Percentiles rank a stretch among this genome's conserved stretches.
phyloP scores from a whole-genome alignment of 2,329 filamentous ascomycete species.

The Calonectria leucothoes region DNA sequence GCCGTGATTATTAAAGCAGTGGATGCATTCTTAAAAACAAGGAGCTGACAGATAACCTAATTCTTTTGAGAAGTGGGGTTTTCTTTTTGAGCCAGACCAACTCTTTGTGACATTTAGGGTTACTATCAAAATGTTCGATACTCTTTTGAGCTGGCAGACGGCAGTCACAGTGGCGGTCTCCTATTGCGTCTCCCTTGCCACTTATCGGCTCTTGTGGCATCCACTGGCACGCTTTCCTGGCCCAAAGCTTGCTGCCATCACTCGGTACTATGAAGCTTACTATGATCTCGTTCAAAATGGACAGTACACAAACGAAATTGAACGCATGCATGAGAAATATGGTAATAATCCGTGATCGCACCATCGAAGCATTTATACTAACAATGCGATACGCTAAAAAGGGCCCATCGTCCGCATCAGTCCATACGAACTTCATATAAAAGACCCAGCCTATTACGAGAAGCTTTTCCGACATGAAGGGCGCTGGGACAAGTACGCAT shows the following conservation, averaged over 20 bases:
- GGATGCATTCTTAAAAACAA: neutral
- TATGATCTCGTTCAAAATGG: conserved; percentile 1
- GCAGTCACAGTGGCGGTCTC: conserved; percentile 44
- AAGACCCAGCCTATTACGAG: neutral
- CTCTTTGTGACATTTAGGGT: no score
- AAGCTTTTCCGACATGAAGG: neutral
- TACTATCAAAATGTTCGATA: neutral
- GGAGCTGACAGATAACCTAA: neutral
- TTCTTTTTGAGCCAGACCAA: neutral
- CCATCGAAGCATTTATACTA: neutral
- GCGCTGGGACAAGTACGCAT: neutral
- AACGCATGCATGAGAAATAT: neutral
- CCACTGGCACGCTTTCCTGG: neutral
- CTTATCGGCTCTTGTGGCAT: neutral
- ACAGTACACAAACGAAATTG: neutral
- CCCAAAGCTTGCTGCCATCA: neutral
- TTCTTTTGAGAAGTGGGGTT: neutral
- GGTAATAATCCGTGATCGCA: neutral
- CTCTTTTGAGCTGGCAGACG: neutral
- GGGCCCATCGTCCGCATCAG: conserved; percentile 10
- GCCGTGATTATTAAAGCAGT: neutral
- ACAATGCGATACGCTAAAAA: neutral
- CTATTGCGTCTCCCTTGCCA: neutral
- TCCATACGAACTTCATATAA: conserved; percentile 1
- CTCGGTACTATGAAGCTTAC: conserved; percentile 1